Evolutionary conservation across 306 rosid species (phyloP).

Genomic region (Prunus davidiana): DNA sequence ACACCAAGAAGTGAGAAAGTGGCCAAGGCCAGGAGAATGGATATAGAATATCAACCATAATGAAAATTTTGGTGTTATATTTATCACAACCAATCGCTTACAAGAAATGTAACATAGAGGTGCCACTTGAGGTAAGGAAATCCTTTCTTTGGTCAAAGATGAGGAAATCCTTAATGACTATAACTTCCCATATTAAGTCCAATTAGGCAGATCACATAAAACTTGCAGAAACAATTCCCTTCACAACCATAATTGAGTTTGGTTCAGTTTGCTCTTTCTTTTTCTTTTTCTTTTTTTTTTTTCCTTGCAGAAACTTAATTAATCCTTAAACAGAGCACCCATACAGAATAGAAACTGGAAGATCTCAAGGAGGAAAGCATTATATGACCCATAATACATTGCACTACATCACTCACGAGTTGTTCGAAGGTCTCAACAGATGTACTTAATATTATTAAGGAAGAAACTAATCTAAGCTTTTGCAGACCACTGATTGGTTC

Average conservation of each 20-base stretch:
- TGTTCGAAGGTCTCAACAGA: background rate
- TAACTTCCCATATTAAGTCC: background rate
- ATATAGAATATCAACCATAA: background rate
- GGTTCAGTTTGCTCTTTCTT: background rate
- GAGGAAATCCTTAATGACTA: background rate
- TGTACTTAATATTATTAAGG: background rate
- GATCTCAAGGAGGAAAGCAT: background rate
- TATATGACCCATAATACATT: background rate
- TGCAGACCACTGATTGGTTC: background rate
- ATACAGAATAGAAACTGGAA: background rate
- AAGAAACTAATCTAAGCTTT: background rate
- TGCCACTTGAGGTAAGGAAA: background rate
- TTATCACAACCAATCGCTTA: background rate
- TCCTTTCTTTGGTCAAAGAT: no score
- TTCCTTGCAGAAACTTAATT: background rate
- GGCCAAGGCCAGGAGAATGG: background rate
- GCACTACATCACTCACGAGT: background rate
- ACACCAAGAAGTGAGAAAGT: background rate
- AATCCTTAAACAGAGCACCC: background rate
- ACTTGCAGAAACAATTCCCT: background rate
- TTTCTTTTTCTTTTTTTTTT: background rate
- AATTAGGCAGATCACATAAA: background rate
- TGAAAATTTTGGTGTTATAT: background rate
- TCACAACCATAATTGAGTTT: background rate
- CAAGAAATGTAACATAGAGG: background rate